Conservation (phyloP, 1,139 yeast genomes). For the Yamadazyma diospyri region DNA sequence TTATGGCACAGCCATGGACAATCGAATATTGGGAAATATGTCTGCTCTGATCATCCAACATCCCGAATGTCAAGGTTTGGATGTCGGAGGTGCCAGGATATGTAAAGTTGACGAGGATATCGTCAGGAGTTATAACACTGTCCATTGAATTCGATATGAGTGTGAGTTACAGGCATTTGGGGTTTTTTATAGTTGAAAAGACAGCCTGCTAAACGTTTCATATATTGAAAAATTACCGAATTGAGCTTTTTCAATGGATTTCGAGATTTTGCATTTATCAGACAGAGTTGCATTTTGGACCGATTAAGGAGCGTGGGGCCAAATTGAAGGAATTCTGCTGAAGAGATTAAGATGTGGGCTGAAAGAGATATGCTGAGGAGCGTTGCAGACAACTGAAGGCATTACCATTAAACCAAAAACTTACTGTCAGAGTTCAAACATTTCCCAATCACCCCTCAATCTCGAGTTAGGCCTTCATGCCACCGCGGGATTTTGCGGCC, state of each 20-base stretch:
- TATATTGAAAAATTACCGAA: slow-evolving; percentile 6
- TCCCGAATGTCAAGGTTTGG: slow-evolving; percentile 12
- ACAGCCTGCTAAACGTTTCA: slow-evolving; percentile 2
- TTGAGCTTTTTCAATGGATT: slow-evolving; percentile 12
- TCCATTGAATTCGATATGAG: slow-evolving; percentile 3
- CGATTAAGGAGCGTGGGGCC: too few species aligned
- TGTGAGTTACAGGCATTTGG: neutral
- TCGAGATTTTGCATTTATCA: too few species aligned
- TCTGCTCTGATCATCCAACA: slow-evolving; percentile 12
- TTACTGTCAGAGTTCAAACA: too few species aligned
- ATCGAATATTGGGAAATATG: slow-evolving; percentile 11
- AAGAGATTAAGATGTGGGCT: too few species aligned
- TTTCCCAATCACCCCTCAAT: too few species aligned
- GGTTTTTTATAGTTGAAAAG: neutral
- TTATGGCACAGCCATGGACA: slow-evolving; percentile 25
- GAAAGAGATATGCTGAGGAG: too few species aligned
- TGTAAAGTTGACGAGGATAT: slow-evolving; percentile 18
- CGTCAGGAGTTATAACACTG: slow-evolving; percentile 12
- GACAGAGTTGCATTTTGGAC: too few species aligned
- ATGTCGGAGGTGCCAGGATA: slow-evolving; percentile 13
- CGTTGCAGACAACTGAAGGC: too few species aligned
- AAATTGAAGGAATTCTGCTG: too few species aligned
- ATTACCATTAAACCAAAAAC: too few species aligned
- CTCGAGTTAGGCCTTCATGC: too few species aligned
- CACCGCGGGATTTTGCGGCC: too few species aligned